A percentile compares a stretch with the other conserved stretches of the same genome.
Conservation (phyloP, 441 rosid species). For the Biscutella laevigata region DNA sequence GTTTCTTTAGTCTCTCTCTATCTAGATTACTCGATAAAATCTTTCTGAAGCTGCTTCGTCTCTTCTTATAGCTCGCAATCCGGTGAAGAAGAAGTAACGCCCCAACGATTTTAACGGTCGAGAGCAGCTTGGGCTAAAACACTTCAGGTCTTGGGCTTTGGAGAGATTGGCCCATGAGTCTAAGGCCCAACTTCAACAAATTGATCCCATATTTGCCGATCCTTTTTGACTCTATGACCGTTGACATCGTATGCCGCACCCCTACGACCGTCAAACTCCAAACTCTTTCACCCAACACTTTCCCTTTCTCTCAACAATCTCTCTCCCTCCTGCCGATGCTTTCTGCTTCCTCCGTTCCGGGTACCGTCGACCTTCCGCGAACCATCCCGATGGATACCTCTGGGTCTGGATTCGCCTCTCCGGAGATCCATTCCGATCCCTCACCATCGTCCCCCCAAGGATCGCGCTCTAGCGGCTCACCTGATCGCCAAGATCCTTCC, state of each 20-base stretch:
- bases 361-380: constrained; percentile 27
- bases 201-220: constrained; percentile 9
- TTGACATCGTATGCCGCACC: constrained; percentile 18
- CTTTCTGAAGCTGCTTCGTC: too few relatives aligned
- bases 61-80: too few relatives aligned
- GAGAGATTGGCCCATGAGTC: too few relatives aligned
- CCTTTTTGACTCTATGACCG: constrained; percentile 14
- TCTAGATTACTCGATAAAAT: too few relatives aligned
- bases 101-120: too few relatives aligned
- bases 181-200: too few relatives aligned
- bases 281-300: constrained; percentile 5
- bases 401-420: not conserved
- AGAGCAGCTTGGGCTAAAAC: too few relatives aligned
- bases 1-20: too few relatives aligned
- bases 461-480: constrained; percentile 33
- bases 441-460: constrained; percentile 28
- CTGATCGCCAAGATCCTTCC: constrained; percentile 44
- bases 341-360: constrained; percentile 31
- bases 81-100: too few relatives aligned
- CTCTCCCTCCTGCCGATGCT: constrained; percentile 35
- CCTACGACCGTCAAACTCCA: constrained; percentile 24
- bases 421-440: constrained; percentile 33
- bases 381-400: constrained; percentile 32
- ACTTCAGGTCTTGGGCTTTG: too few relatives aligned
- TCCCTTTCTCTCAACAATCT: constrained; percentile 2